phyloP scores from a whole-genome alignment of 2,329 filamentous ascomycete species.

The Monosporascus sp. region DNA sequence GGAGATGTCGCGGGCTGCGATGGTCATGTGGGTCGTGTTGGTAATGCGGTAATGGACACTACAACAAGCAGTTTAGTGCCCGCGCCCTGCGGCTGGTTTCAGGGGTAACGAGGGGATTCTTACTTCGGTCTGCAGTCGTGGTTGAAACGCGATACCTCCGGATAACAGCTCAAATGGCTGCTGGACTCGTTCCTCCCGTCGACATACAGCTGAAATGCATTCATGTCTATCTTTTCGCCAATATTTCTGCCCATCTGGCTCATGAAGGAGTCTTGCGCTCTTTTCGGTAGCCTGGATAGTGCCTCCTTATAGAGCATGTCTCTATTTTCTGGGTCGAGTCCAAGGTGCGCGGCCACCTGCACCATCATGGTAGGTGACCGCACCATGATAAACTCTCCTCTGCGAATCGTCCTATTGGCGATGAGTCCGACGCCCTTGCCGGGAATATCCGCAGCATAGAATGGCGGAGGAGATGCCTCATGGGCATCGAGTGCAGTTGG shows the following conservation, averaged over 20 bases:
- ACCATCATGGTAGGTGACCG: conserved; percentile 26
- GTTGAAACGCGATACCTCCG: conserved; percentile 31
- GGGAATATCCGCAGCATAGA: conserved; percentile 21
- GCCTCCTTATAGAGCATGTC: conserved; percentile 25
- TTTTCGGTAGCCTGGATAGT: conserved; percentile 20
- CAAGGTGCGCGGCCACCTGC: conserved; percentile 16
- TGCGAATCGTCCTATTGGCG: conserved; percentile 28
- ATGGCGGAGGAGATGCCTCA: conserved; percentile 17
- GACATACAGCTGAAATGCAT: conserved; percentile 31
- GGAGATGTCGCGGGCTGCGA: conserved; percentile 31
- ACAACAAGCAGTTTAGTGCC: background rate
- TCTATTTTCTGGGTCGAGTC: conserved; percentile 10
- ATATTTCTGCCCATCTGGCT: conserved; percentile 27
- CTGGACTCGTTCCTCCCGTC: conserved; percentile 17
- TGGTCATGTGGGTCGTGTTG: conserved; percentile 31
- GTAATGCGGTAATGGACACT: conserved; percentile 30
- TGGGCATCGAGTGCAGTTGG: background rate
- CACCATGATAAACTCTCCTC: conserved; percentile 31
- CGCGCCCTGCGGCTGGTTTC: too few species aligned
- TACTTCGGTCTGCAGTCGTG: conserved; percentile 38
- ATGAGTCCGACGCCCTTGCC: conserved; percentile 33
- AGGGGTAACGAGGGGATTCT: conserved; percentile 8
- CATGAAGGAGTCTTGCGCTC: conserved; percentile 19
- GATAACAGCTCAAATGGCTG: conserved; percentile 29
- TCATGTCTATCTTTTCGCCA: conserved; percentile 28